Percentiles rank a stretch among this genome's conserved stretches.
These are phyloP conservation scores for Colletotrichum salicis DNA, from an alignment of 2,329 filamentous ascomycete species.

Conservation along the genomic window DNA sequence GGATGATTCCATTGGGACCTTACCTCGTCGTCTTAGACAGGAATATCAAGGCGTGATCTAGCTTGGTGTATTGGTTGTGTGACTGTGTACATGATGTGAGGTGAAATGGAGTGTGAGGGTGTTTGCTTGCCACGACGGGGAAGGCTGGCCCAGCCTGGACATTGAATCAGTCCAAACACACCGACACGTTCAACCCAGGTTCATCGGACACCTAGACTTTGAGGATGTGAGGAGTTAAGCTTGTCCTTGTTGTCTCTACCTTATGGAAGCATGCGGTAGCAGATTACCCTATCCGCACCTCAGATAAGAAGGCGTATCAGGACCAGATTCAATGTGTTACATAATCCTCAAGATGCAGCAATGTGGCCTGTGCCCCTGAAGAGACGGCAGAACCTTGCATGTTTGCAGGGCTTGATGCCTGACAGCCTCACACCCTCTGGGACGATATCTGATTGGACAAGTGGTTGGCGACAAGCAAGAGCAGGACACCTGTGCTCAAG, in stretches of 20 bases:
- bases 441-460: conserved; percentile 11
- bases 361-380: conserved; percentile 31
- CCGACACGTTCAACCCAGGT: no score
- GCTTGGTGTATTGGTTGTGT: not conserved
- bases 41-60: conserved; percentile 5
- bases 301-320: no score
- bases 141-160: no score
- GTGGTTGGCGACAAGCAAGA: conserved; percentile 29
- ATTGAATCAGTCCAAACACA: no score
- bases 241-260: no score
- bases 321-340: not conserved
- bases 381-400: conserved; percentile 5
- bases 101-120: not conserved
- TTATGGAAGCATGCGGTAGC: no score
- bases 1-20: not conserved
- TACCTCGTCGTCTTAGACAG: not conserved
- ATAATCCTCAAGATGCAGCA: conserved; percentile 1
- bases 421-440: conserved; percentile 1
- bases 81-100: not conserved
- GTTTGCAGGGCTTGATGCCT: conserved; percentile 26
- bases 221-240: no score
- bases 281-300: no score
- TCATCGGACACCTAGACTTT: no score
- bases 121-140: not conserved
- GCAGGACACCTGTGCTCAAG: conserved; percentile 5